These are phyloP conservation scores for Talaromyces marneffei DNA, from an alignment of 2,329 filamentous ascomycete genomes.

Conservation along the genomic window DNA sequence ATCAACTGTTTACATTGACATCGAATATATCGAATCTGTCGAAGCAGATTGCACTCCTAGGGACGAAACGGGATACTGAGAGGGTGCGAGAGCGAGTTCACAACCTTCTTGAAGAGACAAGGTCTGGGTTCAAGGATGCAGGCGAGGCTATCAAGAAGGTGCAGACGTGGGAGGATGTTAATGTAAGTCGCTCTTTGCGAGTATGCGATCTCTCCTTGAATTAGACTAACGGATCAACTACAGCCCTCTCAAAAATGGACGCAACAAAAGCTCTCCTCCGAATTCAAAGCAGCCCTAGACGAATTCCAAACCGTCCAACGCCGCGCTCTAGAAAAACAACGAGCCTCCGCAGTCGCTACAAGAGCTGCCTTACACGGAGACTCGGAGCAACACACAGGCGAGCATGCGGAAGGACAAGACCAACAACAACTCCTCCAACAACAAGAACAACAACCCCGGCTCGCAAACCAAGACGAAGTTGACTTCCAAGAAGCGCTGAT, in stretches of 20 bases:
- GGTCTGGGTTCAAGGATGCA: conserved; percentile 80
- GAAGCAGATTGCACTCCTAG: conserved; percentile 77
- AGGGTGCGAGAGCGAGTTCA: conserved; percentile 86
- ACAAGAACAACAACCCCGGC: conserved; percentile 68
- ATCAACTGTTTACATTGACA: conserved; percentile 82
- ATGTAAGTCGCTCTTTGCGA: conserved; percentile 49
- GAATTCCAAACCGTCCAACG: conserved; percentile 94
- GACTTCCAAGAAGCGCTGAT: conserved; percentile 97
- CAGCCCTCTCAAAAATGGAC: conserved; percentile 94
- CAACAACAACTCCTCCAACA: conserved; percentile 37
- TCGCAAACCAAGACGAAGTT: conserved; percentile 88
- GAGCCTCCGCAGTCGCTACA: conserved; percentile 75
- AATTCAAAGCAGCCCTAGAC: conserved; percentile 80
- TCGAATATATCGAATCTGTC: conserved; percentile 80
- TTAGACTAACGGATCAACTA: conserved; percentile 1
- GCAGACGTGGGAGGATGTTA: conserved; percentile 77
- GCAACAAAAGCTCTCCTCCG: conserved; percentile 87
- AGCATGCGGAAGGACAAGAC: conserved; percentile 28
- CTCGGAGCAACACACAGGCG: conserved; percentile 31
- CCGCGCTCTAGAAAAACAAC: conserved; percentile 84
- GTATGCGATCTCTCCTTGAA: neutral
- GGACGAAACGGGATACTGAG: conserved; percentile 85
- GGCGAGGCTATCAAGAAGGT: conserved; percentile 92
- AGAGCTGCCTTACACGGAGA: conserved; percentile 68
- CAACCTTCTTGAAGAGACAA: conserved; percentile 78